Percentiles rank a stretch among this genome's conserved stretches.
phyloP scores from a whole-genome alignment of 371 early-diverging fungal genomes.

The Synchytrium microbalum region DNA sequence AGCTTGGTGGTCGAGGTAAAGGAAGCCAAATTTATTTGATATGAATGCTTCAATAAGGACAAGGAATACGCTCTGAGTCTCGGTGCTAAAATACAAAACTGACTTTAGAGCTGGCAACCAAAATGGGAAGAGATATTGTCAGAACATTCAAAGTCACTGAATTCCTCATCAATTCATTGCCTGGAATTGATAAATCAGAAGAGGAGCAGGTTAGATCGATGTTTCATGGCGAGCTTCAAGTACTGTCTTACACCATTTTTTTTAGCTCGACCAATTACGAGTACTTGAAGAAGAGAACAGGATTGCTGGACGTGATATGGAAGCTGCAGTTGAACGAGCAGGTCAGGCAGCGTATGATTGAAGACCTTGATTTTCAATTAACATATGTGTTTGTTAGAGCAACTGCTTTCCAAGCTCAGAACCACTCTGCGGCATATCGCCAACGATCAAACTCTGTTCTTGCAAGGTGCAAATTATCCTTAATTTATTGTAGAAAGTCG shows the following conservation, averaged over 20 bases:
- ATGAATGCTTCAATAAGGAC: too few relatives aligned
- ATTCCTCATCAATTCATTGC: slow-evolving; percentile 55
- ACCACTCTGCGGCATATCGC: neutral
- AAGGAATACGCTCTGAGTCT: neutral
- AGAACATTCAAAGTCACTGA: slow-evolving; percentile 66
- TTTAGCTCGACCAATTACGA: slow-evolving; percentile 8
- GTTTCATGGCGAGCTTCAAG: too few relatives aligned
- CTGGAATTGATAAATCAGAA: slow-evolving; percentile 55
- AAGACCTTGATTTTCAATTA: neutral
- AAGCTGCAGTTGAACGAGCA: neutral
- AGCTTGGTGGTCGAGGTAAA: neutral
- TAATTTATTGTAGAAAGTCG: too few relatives aligned
- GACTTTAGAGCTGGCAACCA: slow-evolving; percentile 48
- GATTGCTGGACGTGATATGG: neutral
- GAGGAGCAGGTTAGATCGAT: slow-evolving; percentile 47
- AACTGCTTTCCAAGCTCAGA: neutral
- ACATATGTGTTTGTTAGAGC: neutral
- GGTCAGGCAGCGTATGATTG: slow-evolving; percentile 5
- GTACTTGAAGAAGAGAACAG: neutral
- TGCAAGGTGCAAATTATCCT: neutral
- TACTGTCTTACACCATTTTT: too few relatives aligned
- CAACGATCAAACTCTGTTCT: neutral
- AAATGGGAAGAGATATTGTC: slow-evolving; percentile 57
- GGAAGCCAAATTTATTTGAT: neutral
- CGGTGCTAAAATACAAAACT: neutral